A percentile compares a stretch with the other conserved stretches of the same genome.
phyloP scores from a whole-genome alignment of 1,139 yeast genomes.

The Debaryomyces sp. region DNA sequence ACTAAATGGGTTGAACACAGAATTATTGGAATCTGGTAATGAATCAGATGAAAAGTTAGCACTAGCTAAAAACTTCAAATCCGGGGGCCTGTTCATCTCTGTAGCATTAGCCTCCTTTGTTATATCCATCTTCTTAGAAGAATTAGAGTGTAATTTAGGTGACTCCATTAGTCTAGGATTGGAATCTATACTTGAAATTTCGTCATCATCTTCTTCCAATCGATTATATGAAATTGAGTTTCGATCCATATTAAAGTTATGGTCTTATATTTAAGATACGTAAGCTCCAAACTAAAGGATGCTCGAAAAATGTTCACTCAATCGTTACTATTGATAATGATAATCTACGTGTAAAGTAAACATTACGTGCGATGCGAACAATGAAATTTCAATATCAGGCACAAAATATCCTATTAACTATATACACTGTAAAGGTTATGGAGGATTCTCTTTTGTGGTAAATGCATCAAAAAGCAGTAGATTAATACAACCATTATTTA shows the following conservation, averaged over 20 bases:
- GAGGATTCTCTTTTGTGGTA: slow-evolving; percentile 69
- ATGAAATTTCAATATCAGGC: neutral
- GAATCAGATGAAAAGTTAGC: slow-evolving; percentile 51
- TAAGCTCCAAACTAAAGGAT: neutral
- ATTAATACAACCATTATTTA: slow-evolving; percentile 72
- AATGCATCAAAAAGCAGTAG: slow-evolving; percentile 76
- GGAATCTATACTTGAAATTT: slow-evolving; percentile 6
- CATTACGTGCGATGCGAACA: slow-evolving; percentile 3
- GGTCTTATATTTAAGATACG: neutral
- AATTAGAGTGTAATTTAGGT: neutral
- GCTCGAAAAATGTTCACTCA: neutral
- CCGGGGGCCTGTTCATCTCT: slow-evolving; percentile 3
- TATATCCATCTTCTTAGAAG: neutral
- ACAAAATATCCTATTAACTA: neutral
- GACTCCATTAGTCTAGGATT: slow-evolving; percentile 1
- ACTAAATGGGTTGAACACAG: slow-evolving; percentile 6
- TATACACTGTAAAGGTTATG: slow-evolving; percentile 20
- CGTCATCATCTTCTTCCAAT: neutral
- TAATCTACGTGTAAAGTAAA: slow-evolving; percentile 5
- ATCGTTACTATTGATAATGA: neutral
- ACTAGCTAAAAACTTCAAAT: slow-evolving; percentile 32
- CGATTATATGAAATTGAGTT: neutral
- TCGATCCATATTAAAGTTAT: slow-evolving; percentile 1
- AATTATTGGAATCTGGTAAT: slow-evolving; percentile 18
- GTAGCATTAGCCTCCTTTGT: neutral